Evolutionary conservation across 768 basidiomycete genomes (phyloP).

Genomic region (Fomitopsis serialis): DNA sequence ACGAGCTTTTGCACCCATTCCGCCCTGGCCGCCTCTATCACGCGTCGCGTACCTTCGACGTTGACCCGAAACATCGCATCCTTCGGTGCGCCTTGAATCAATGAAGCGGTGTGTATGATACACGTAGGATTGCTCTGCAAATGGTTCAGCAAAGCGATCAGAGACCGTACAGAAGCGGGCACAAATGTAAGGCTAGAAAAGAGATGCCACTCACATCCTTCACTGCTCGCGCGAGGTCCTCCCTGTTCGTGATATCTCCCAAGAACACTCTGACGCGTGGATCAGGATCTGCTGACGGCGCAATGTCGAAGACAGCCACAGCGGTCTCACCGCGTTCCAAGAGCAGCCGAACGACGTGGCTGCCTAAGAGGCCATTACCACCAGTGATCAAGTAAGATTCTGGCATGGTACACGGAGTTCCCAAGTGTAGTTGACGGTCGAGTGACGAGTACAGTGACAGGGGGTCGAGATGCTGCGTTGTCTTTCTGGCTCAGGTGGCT

Average conservation of each 20-base stretch:
- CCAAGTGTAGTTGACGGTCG: no score
- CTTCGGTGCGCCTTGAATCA: conserved; percentile 32
- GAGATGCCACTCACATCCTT: background rate
- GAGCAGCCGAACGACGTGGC: background rate
- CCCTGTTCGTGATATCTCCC: background rate
- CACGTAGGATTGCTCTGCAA: conserved; percentile 31
- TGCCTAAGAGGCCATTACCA: background rate
- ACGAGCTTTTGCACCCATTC: conserved; percentile 42
- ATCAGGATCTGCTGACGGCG: background rate
- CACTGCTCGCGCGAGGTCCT: background rate
- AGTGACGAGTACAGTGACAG: no score
- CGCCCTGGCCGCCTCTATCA: conserved; percentile 37
- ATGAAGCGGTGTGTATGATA: conserved; percentile 53
- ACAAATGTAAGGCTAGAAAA: no score
- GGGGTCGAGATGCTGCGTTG: no score
- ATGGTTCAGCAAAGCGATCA: background rate
- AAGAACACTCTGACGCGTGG: background rate
- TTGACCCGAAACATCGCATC: conserved; percentile 46
- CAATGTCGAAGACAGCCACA: conserved; percentile 1
- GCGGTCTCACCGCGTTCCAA: background rate
- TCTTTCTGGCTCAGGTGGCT: no score
- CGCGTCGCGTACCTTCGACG: conserved; percentile 41
- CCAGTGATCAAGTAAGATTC: background rate
- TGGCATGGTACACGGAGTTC: background rate
- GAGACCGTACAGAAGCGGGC: no score